Evolutionary conservation across 768 basidiomycete species (phyloP).

Genomic region (Lactarius akahatsu): DNA sequence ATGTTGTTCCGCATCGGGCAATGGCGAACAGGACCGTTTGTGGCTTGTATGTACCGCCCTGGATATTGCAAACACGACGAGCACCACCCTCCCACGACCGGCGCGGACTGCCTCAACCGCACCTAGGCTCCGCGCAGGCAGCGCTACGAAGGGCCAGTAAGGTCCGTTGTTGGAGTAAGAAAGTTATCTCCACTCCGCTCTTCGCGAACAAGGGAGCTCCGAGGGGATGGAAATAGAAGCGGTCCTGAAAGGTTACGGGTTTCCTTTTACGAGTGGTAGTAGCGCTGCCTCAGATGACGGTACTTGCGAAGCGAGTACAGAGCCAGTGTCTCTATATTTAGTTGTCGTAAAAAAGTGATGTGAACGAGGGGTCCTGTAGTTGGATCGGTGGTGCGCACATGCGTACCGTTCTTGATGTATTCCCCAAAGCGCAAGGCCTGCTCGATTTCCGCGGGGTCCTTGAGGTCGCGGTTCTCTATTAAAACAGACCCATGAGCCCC

Average conservation of each 20-base stretch:
- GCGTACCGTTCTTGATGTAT: conserved; percentile 81
- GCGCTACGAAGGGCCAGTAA: background rate
- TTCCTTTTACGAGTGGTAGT: conserved; percentile 33
- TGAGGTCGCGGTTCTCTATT: conserved; percentile 65
- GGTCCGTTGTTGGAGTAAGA: background rate
- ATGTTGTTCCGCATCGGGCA: background rate
- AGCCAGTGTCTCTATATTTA: conserved; percentile 62
- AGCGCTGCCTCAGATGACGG: conserved; percentile 73
- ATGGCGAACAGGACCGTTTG: background rate
- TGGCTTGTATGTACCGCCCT: background rate
- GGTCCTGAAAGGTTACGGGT: background rate
- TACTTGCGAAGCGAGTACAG: conserved; percentile 83
- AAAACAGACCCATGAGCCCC: conserved; percentile 2
- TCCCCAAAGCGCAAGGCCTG: conserved; percentile 71
- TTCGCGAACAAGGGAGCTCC: background rate
- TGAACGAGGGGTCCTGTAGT: background rate
- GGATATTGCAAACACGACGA: background rate
- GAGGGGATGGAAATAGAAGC: background rate
- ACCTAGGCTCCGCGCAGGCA: background rate
- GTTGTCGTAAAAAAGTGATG: background rate
- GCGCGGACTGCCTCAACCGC: background rate
- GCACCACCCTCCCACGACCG: background rate
- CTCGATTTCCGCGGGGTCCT: conserved; percentile 70
- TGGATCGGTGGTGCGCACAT: background rate
- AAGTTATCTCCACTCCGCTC: background rate